Evolutionary conservation across 768 basidiomycete genomes (phyloP).

Genomic region (Phaeotremella fagi): DNA sequence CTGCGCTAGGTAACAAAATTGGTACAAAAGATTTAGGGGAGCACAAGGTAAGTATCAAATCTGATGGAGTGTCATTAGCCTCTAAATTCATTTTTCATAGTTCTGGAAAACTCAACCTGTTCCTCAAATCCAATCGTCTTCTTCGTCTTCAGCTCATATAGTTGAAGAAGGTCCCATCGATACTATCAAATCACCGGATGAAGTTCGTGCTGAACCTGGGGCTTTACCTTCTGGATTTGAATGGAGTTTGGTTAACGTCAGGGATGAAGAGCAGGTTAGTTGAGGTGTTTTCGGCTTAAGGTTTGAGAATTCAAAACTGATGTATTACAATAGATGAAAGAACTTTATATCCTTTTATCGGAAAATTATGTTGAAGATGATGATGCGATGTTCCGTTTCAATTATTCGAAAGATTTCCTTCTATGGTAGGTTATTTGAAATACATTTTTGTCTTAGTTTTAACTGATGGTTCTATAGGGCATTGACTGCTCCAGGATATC

Average conservation of each 20-base stretch:
- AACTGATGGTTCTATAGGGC: slow-evolving; percentile 62
- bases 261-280: slow-evolving; percentile 66
- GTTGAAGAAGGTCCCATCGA: slow-evolving; percentile 78
- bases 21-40: slow-evolving; percentile 77
- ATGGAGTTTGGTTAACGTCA: slow-evolving; percentile 79
- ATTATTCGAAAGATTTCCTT: slow-evolving; percentile 90
- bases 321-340: slow-evolving; percentile 60
- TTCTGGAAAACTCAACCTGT: slow-evolving; percentile 99
- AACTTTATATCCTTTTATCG: slow-evolving; percentile 85
- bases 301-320: not conserved
- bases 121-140: slow-evolving; percentile 52
- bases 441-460: slow-evolving; percentile 1
- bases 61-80: not conserved
- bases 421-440: slow-evolving; percentile 61
- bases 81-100: slow-evolving; percentile 43
- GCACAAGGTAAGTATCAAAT: slow-evolving; percentile 65
- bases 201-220: slow-evolving; percentile 83
- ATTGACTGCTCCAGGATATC: slow-evolving; percentile 85
- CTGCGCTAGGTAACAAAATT: slow-evolving; percentile 62
- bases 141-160: slow-evolving; percentile 55
- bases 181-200: slow-evolving; percentile 64
- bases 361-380: slow-evolving; percentile 95
- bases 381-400: slow-evolving; percentile 92
- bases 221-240: slow-evolving; percentile 86
- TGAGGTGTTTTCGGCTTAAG: not conserved